Conservation (phyloP, 2,329 filamentous ascomycete species). For the Periglandula ipomoeae region DNA sequence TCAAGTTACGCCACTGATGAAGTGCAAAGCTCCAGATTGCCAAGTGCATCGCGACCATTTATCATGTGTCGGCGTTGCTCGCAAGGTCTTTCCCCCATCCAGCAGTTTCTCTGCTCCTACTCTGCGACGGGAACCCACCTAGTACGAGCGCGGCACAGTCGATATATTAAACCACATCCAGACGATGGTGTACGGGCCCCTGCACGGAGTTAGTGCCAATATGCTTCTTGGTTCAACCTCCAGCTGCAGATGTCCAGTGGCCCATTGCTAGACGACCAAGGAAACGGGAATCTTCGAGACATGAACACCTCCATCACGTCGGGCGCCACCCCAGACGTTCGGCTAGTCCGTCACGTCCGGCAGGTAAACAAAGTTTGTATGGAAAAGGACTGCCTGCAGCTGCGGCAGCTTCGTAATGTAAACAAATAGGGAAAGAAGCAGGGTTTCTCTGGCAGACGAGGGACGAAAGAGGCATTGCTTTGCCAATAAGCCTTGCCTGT, state of each 20-base stretch:
- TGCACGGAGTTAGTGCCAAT: neutral
- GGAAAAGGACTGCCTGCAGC: neutral
- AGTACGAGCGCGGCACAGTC: neutral
- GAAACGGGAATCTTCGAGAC: neutral
- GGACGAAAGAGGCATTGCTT: neutral
- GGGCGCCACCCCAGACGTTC: neutral
- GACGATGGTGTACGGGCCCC: neutral
- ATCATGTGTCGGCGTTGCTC: neutral
- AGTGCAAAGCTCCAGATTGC: neutral
- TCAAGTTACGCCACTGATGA: neutral
- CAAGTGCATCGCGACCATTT: neutral
- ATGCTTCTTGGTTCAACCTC: neutral
- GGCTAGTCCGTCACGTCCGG: neutral
- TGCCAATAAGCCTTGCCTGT: neutral
- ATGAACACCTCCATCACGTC: conserved; percentile 6
- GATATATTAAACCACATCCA: neutral
- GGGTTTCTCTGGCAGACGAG: neutral
- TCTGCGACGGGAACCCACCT: neutral
- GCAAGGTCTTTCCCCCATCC: neutral
- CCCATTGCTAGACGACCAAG: conserved; percentile 1
- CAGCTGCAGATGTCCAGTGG: neutral
- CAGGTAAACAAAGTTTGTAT: neutral
- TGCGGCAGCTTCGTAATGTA: neutral
- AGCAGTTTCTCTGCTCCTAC: neutral
- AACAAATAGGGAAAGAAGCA: neutral